phyloP scores from a whole-genome alignment of 768 basidiomycete genomes.

The Tylopilus rubrobrunneus region DNA sequence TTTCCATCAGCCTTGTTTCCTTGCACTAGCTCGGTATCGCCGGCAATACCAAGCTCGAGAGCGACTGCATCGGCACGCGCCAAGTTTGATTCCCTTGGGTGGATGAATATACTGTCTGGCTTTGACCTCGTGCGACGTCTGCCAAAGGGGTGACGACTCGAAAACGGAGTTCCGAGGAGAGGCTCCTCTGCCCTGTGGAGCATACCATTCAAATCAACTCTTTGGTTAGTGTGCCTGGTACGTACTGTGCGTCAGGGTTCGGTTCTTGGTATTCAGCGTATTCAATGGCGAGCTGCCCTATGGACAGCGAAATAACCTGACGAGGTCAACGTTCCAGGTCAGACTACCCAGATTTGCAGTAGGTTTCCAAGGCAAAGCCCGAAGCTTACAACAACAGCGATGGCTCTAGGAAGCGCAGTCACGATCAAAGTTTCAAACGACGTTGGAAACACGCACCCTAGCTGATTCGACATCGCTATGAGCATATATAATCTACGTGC shows the following conservation, averaged over 20 bases:
- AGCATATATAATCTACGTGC: constrained; percentile 63
- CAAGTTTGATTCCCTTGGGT: constrained; percentile 58
- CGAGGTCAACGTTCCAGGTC: not conserved
- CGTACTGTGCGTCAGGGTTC: constrained; percentile 19
- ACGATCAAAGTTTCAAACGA: not conserved
- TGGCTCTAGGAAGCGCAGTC: constrained; percentile 18
- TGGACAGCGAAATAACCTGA: constrained; percentile 54
- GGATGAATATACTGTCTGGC: constrained; percentile 58
- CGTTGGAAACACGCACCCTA: constrained; percentile 47
- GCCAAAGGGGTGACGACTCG: constrained; percentile 6
- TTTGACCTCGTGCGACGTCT: constrained; percentile 49
- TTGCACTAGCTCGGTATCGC: constrained; percentile 46
- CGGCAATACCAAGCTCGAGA: constrained; percentile 47
- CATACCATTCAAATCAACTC: not conserved
- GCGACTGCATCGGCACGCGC: constrained; percentile 66
- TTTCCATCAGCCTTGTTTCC: constrained; percentile 36
- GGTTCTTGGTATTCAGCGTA: constrained; percentile 23
- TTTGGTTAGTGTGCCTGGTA: not conserved
- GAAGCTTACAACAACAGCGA: constrained; percentile 22
- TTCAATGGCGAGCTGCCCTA: constrained; percentile 56
- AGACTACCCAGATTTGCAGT: not conserved
- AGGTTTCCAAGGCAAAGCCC: not conserved
- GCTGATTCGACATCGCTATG: constrained; percentile 64
- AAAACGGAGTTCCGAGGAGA: constrained; percentile 16
- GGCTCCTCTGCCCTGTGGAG: constrained; percentile 21